Evolutionary conservation across 495 filamentous ascomycete species (phyloP), one percentile per base, ranked within the genome.

Genomic region (Trichoderma virens): DNA sequence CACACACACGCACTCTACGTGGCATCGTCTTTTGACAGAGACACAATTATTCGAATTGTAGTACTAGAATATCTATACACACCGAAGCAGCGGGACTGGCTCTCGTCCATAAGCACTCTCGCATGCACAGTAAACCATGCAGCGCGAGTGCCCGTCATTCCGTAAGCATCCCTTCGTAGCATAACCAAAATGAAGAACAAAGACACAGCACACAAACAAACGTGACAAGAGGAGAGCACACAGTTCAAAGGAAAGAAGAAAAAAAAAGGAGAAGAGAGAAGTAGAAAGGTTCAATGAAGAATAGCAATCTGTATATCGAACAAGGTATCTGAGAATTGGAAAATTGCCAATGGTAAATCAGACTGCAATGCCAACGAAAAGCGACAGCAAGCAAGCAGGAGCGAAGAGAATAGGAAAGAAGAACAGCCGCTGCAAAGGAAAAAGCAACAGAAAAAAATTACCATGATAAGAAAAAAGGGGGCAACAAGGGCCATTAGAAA

Each of bases 401-500:
- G 16, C 1, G 56, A 61, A 51, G 30, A 56, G 28, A 51, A 30
- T 20, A 31, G 41, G 28, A 56, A 60, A 32, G 43, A 60, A 60
- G 13, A 30, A 59, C 23, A 34, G 27, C 23, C n/a, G 59, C 59
- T 60, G 13, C 30, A 35, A 62, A 4, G 32, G 28, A 65, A 39
- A 27, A 27, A n/a, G 7, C 18, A 61, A 31, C 28, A 38, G 16
- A 2, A 59, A 30, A 47, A 16, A 47, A 60, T 34, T 27, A 59
- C 59, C 45, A 66, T 66, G 63, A 64, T 61, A 62, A 63, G 61
- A 67, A 65, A 62, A 74, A 72, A 69, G 64, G 63, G 78, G 75
- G 76, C 75, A 74, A 71, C 73, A 67, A 75, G 72, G 34, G 38
- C 60, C 65, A 71, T 70, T 80, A 80, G 67, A 69, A 71, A 81